Percentiles rank a stretch among this genome's conserved stretches.
These are phyloP conservation scores for Taxillus chinensis DNA, from an alignment of 164 flowering plant species.

Conservation along the genomic window DNA sequence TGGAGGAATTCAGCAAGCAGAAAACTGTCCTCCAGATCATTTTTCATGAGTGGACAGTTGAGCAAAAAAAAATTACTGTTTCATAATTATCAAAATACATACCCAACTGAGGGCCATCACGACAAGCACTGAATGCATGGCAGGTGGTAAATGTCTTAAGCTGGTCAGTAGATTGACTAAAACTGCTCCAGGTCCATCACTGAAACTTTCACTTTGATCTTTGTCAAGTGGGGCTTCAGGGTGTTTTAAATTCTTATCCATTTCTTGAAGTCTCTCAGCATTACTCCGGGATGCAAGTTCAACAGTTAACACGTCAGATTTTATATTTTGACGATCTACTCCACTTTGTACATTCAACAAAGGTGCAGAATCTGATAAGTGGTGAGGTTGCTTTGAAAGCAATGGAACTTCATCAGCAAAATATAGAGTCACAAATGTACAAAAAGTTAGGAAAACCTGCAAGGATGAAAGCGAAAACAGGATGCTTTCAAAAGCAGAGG, in stretches of 20 bases:
- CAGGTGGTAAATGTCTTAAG: conserved; percentile 86
- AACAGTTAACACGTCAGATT: conserved; percentile 13
- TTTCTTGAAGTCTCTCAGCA: conserved; percentile 12
- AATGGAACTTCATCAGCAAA: conserved; percentile 85
- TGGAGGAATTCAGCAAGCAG: not conserved
- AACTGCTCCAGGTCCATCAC: conserved; percentile 89
- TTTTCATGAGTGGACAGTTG: not conserved
- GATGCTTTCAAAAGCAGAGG: not conserved
- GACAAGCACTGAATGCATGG: conserved; percentile 88
- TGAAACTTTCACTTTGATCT: conserved; percentile 33
- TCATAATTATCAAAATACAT: conserved; percentile 13
- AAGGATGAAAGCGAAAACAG: conserved; percentile 1
- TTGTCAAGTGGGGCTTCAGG: conserved; percentile 21
- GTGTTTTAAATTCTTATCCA: conserved; percentile 15
- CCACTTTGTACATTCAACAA: conserved; percentile 47
- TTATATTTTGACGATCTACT: conserved; percentile 26
- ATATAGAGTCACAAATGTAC: conserved; percentile 78
- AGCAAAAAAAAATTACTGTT: not conserved
- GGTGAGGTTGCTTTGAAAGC: conserved; percentile 19
- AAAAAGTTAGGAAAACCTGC: conserved; percentile 73
- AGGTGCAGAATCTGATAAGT: conserved; percentile 72
- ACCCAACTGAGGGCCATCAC: conserved; percentile 99
- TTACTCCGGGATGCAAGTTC: conserved; percentile 15
- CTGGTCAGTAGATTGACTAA: conserved; percentile 83
- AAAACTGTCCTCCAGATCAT: not conserved